Conservation (phyloP, 2,329 filamentous ascomycete species). For the Elsinoe ampelina region DNA sequence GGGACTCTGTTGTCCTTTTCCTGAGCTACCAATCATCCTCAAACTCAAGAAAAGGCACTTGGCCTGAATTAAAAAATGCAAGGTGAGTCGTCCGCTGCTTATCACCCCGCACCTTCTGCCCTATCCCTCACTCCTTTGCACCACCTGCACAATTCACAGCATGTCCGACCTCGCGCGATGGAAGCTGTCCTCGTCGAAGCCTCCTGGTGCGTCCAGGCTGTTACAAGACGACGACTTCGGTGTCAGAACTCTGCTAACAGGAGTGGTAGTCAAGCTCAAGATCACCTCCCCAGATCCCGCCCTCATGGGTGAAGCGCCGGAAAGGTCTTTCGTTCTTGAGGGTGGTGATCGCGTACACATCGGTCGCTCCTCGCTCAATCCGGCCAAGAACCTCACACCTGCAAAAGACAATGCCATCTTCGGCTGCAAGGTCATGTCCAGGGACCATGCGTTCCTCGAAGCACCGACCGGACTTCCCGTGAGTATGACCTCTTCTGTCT, state of each 20-base stretch:
- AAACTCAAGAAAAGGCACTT: neutral
- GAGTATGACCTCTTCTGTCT: neutral
- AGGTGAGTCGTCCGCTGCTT: neutral
- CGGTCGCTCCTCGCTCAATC: constrained; percentile 36
- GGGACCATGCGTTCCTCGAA: constrained; percentile 27
- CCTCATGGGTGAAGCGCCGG: neutral
- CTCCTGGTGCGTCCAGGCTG: neutral
- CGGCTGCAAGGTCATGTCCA: constrained; percentile 29
- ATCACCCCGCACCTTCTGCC: neutral
- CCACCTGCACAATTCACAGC: neutral
- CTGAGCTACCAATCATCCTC: neutral
- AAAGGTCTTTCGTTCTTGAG: constrained; percentile 26
- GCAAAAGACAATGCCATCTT: constrained; percentile 26
- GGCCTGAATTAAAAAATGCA: neutral
- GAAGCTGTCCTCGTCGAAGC: neutral
- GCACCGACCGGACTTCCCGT: constrained; percentile 12
- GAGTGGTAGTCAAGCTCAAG: neutral
- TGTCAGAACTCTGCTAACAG: neutral
- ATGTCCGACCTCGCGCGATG: neutral
- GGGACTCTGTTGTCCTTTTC: neutral
- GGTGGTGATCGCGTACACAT: constrained; percentile 26
- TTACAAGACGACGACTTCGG: neutral
- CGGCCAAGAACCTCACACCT: constrained; percentile 26
- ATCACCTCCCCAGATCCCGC: neutral
- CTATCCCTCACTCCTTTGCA: neutral